Evolutionary conservation across 768 basidiomycete species (phyloP), one percentile per base, ranked within the genome.

Genomic region (Serendipita indica): DNA sequence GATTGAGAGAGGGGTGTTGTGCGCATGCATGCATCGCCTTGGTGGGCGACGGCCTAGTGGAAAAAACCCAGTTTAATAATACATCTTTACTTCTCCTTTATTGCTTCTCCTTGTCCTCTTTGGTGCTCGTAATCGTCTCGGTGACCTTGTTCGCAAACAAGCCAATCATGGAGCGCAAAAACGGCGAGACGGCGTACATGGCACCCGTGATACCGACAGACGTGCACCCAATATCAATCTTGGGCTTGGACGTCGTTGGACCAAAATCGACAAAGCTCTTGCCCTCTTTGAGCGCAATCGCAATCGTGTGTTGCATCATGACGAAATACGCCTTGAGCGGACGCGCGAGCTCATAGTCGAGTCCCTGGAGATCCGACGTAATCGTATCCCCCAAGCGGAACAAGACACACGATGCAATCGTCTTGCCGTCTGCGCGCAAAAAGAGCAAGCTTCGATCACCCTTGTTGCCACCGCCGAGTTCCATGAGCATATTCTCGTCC

Each of bases 261-360:
- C 49, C 49, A 27, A 54, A 54, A 32, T 54, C 49, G 49, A 54
- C 49, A 54, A 54, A 54, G 22, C 49, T 54, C 20, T 32, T 25
- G 10, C 49, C 49, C 30, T 54, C 49, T 10, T 32, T 25, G 30
- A 54, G 49, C 49, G 49, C 49, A 28, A 54, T 54, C 22, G 20
- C 49, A 30, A 54, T 54, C 22, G 30, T 28, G 30, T 54, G 49
- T 54, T 54, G 49, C 49, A 54, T 54, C 49, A 54, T 54, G 49
- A 54, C 49, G 30, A 54, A 54, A 32, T 54, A 54, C 22, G 49
- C 49, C 49, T 54, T 54, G 49, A 54, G 49, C 6, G 49, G 49
- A 10, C 49, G 10, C 3, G 49, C 49, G 49, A 54, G 49, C 22
- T 54, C 49, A n/a, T 54, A 54, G 22, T 54, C 49, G 49, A 54